phyloP scores from a whole-genome alignment of 31 red algal genomes.

The Porphyra umbilicalis region DNA sequence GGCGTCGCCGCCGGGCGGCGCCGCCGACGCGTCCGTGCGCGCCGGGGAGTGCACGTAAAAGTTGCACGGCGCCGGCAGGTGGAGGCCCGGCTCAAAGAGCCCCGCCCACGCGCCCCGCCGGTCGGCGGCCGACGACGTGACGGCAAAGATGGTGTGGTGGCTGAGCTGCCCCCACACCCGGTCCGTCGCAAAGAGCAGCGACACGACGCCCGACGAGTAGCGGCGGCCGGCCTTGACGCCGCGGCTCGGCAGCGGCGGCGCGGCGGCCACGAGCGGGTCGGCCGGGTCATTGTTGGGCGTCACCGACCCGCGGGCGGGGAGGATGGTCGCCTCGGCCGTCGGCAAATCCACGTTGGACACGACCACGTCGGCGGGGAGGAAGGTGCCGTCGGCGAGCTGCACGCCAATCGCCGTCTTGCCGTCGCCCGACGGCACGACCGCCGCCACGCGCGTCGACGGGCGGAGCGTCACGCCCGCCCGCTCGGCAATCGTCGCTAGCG shows the following conservation, averaged over 20 bases:
- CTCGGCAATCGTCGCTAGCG: conserved; percentile 1
- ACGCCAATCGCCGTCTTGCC: conserved; percentile 1
- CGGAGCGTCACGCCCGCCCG: not conserved
- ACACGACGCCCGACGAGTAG: conserved; percentile 5
- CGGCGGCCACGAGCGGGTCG: not conserved
- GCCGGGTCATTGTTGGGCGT: not conserved
- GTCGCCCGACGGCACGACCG: not conserved
- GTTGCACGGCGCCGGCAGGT: conserved; percentile 4
- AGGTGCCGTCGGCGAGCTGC: not conserved
- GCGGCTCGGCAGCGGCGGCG: not conserved
- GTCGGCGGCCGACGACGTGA: not conserved
- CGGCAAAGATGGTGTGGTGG: conserved; percentile 5
- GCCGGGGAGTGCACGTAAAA: conserved; percentile 2
- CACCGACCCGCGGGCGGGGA: not conserved
- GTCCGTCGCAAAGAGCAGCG: not conserved
- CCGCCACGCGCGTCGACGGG: not conserved
- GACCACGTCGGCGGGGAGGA: not conserved
- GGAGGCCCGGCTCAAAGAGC: conserved; percentile 7
- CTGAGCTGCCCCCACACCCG: not conserved
- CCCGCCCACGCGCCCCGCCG: not conserved
- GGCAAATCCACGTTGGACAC: not conserved
- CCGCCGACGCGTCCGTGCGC: not conserved
- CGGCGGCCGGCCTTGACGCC: not conserved
- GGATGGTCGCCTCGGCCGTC: not conserved
- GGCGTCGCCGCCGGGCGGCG: not conserved